phyloP scores from a whole-genome alignment of 306 rosid genomes.

The Chamaecrista fasciculata region DNA sequence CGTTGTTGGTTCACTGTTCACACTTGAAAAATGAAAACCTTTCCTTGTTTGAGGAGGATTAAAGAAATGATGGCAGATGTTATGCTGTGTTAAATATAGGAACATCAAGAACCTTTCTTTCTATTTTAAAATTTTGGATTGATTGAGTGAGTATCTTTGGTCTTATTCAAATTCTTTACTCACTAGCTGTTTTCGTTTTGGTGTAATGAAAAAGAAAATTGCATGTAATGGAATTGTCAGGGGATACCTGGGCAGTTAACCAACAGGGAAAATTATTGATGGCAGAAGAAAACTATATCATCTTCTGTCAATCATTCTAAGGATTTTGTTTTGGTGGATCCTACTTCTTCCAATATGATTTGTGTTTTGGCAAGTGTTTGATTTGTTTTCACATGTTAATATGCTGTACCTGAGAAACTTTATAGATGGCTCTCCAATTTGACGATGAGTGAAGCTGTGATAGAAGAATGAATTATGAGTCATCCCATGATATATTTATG shows the following conservation, averaged over 20 bases:
- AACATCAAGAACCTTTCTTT: constrained; percentile 14
- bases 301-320: background rate
- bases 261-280: background rate
- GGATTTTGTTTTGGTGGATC: too few species aligned
- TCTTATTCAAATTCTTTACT: constrained; percentile 8
- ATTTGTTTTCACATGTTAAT: too few species aligned
- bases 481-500: too few species aligned
- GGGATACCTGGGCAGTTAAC: constrained; percentile 19
- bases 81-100: background rate
- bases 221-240: constrained; percentile 26
- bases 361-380: too few species aligned
- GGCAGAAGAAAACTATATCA: background rate
- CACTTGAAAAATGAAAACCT: background rate
- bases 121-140: background rate
- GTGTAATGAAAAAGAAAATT: constrained; percentile 20
- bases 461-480: too few species aligned
- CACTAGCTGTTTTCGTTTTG: constrained; percentile 12
- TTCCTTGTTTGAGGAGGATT: background rate
- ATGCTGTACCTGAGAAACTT: too few species aligned
- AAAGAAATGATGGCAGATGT: constrained; percentile 25
- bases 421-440: too few species aligned
- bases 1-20: constrained; percentile 8
- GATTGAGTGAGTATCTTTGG: constrained; percentile 10
- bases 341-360: too few species aligned
- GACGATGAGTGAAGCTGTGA: too few species aligned